Percentiles rank a stretch among this genome's conserved stretches.
phyloP scores from a whole-genome alignment of 2,329 filamentous ascomycete genomes.

The Bipolaris bicolor region DNA sequence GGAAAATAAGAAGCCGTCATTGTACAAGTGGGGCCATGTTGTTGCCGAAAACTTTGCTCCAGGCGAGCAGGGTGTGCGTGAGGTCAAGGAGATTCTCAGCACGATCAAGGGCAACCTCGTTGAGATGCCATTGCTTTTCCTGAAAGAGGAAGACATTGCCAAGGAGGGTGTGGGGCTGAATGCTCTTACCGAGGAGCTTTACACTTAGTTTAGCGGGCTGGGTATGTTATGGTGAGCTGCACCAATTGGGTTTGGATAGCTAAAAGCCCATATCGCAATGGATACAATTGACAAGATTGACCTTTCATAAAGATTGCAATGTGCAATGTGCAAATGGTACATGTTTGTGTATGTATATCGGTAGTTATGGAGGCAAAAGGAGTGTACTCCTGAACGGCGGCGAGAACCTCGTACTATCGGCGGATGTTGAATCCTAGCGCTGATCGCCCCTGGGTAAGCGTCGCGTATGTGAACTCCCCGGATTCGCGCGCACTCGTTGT shows the following conservation, averaged over 20 bases:
- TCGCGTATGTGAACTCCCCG: constrained; percentile 5
- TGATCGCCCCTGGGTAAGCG: constrained; percentile 7
- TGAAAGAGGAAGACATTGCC: constrained; percentile 85
- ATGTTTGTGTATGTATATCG: not conserved
- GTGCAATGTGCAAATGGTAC: too few relatives aligned
- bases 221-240: not conserved
- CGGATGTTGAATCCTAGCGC: constrained; percentile 10
- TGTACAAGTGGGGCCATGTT: constrained; percentile 85
- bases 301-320: not conserved
- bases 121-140: constrained; percentile 89
- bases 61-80: constrained; percentile 51
- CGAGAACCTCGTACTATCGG: constrained; percentile 2
- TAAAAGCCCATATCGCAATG: not conserved
- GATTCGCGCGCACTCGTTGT: constrained; percentile 11
- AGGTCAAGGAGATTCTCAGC: constrained; percentile 73
- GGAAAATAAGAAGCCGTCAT: constrained; percentile 55
- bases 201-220: constrained; percentile 44
- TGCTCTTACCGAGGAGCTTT: constrained; percentile 56
- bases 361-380: not conserved
- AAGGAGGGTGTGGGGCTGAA: constrained; percentile 73
- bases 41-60: constrained; percentile 61
- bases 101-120: constrained; percentile 67
- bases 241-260: not conserved
- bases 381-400: not conserved
- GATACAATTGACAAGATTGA: not conserved